Percentiles rank a stretch among this genome's conserved stretches.
phyloP scores from a whole-genome alignment of 768 basidiomycete species.

The Boletus fagicola region DNA sequence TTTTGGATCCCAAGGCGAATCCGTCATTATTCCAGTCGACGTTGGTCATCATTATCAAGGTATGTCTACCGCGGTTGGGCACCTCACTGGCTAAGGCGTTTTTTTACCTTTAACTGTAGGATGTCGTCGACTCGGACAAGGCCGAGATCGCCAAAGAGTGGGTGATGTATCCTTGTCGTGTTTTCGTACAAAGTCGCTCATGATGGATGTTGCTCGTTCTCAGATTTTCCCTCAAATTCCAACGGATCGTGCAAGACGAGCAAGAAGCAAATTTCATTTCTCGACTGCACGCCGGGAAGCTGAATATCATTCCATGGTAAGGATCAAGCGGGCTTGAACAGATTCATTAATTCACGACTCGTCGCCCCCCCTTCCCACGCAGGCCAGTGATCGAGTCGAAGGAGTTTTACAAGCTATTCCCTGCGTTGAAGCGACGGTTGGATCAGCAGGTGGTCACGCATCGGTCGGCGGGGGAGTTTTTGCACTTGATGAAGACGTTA shows the following conservation, averaged over 20 bases:
- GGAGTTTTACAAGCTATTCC: slow-evolving; percentile 59
- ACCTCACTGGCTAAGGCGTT: background rate
- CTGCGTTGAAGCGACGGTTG: slow-evolving; percentile 43
- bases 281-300: slow-evolving; percentile 51
- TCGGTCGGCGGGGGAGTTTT: slow-evolving; percentile 50
- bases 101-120: slow-evolving; percentile 35
- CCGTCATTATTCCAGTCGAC: slow-evolving; percentile 58
- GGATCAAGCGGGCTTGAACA: background rate
- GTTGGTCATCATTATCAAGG: slow-evolving; percentile 64
- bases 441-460: slow-evolving; percentile 52
- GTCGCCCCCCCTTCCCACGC: background rate
- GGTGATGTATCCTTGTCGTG: slow-evolving; percentile 6
- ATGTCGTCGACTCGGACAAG: slow-evolving; percentile 62
- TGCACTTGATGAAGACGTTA: slow-evolving; percentile 56
- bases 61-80: background rate
- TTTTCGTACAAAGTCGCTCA: background rate
- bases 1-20: slow-evolving; percentile 58
- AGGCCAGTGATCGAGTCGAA: slow-evolving; percentile 60
- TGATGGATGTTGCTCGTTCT: background rate
- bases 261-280: slow-evolving; percentile 63
- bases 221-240: slow-evolving; percentile 57
- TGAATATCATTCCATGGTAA: slow-evolving; percentile 60
- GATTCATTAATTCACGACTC: background rate
- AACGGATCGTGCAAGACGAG: slow-evolving; percentile 61
- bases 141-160: slow-evolving; percentile 58